Evolutionary conservation across 257 asterid species (phyloP).

Genomic region (Rhazya stricta): DNA sequence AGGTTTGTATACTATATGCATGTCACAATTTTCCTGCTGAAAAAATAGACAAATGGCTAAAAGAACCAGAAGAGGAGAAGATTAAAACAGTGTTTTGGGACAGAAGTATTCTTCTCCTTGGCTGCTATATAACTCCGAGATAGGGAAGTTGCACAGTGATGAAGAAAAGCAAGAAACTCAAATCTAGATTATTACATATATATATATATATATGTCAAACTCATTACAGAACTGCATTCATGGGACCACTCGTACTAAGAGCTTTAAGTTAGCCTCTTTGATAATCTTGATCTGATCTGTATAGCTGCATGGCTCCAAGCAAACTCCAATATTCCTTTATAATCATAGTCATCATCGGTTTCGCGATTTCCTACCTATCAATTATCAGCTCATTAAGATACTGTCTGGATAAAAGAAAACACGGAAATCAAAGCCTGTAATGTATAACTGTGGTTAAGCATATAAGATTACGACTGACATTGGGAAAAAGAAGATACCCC

Average conservation of each 20-base stretch:
- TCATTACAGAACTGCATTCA: slow-evolving; percentile 46
- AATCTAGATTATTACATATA: too few relatives aligned
- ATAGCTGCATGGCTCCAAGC: slow-evolving; percentile 86
- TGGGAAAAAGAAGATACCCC: too few relatives aligned
- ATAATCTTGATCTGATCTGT: slow-evolving; percentile 60
- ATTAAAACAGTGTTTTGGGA: not conserved
- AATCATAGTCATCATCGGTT: slow-evolving; percentile 63
- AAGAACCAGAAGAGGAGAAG: too few relatives aligned
- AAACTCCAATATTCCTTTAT: slow-evolving; percentile 74
- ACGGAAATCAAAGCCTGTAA: too few relatives aligned
- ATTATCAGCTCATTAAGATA: not conserved
- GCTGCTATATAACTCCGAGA: too few relatives aligned
- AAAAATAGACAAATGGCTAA: too few relatives aligned
- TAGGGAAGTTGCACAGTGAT: not conserved
- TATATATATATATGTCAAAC: too few relatives aligned
- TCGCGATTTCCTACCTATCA: slow-evolving; percentile 79
- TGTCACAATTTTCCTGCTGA: not conserved
- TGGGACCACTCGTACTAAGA: slow-evolving; percentile 44
- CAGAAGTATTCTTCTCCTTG: not conserved
- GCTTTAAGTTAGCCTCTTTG: slow-evolving; percentile 40
- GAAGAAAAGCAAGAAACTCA: too few relatives aligned
- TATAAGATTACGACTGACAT: too few relatives aligned
- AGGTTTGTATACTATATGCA: too few relatives aligned
- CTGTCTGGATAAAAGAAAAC: not conserved
- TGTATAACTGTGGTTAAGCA: too few relatives aligned